Evolutionary conservation across 2,329 filamentous ascomycete genomes (phyloP), one percentile per base, ranked within the genome.

Genomic region (Cadophora gregata): DNA sequence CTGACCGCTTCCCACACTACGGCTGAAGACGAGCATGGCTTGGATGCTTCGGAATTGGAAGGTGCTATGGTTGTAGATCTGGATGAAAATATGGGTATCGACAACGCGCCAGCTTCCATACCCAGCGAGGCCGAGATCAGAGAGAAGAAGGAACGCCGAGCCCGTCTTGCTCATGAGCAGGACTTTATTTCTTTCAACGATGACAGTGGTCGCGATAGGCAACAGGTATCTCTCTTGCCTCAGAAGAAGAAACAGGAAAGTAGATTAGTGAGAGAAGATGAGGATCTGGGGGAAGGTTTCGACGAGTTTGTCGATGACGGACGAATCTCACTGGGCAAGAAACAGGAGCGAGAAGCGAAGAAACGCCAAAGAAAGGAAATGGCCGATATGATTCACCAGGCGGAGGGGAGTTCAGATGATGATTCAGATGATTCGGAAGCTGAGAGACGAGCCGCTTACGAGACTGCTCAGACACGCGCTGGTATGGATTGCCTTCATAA

Each of bases 281-380:
- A 98, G 76, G 93, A 98, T 75, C 85, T 97, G 0, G 92, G 92
- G 45, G 96, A 98, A 80, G 94, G 93, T 0, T 98, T 97, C 73
- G 95, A 98, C 67, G 90, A 95, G 63, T 97, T 92, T 73, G 92
- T 96, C 9, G 92, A 96, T 48, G 93, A 97, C 75, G 93, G 92
- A 9, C 87, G 88, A 8, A 86, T 97, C 10, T 87, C 92, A 1
- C 83, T 97, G 0, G 93, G 93, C 38, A 88, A 85, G 69, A 92
- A 91, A 68, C 93, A 93, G 0, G 92, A 96, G 78, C 87, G 86
- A 24, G 92, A 93, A 72, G 90, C 87, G 0, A 82, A 86, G 59
- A 84, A 83, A 62, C 85, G 85, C 53, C 87, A 92, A 33, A 87
- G 92, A 33, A 86, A 88, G 65, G 89, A 93, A 72, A 97, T 97